Evolutionary conservation across 345 rosid genomes (phyloP), one percentile per base, ranked within the genome.

Genomic region (Bruguiera parviflora): DNA sequence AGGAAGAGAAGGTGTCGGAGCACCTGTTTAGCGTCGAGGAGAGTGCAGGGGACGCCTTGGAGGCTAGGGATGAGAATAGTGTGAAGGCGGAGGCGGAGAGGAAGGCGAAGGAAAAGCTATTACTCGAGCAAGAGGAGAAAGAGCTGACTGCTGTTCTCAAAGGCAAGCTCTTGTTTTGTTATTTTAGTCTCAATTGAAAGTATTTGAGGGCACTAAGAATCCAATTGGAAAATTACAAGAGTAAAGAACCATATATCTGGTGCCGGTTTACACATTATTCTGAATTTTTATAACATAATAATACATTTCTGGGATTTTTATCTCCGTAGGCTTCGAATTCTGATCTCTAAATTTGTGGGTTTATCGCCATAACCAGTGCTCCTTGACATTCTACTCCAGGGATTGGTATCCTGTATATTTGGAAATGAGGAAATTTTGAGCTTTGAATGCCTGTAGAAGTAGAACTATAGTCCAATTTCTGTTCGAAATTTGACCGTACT

Each of bases 111-210:
- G 80, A 63, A 63, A 77, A 71, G 68, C 65, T 43, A 13, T 43
- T 22, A 65, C 85, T 93, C 22, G 74, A 83, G 73, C 72, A 56
- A 39, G 96, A 88, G 72, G 91, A 89, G 85, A 79, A 88, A 43
- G 80, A 83, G 63, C 92, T 91, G 58, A 61, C 74, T 74, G 76
- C 84, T 56, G 51, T 85, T 24, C 74, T 94, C 66, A 75, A 94
- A 81, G 97, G 97, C 72, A 60, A 80, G 66, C 21, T 22, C 37
- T 46, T 35, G 8, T 16, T 35, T 27, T 61, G 52, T 61, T 59
- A 35, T 25, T 33, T 5, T 2, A 28, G 19, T 4, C 18, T 2
- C 9, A 53, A 18, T 37, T 52, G 18, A 20, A n/a, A 25, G 28
- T 55, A 7, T 55, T 22, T 43, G 47, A 43, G 15, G 47, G 47